Base-by-base conservation (phyloP, 768 basidiomycete species). In the Gymnopilus dilepis region DNA sequence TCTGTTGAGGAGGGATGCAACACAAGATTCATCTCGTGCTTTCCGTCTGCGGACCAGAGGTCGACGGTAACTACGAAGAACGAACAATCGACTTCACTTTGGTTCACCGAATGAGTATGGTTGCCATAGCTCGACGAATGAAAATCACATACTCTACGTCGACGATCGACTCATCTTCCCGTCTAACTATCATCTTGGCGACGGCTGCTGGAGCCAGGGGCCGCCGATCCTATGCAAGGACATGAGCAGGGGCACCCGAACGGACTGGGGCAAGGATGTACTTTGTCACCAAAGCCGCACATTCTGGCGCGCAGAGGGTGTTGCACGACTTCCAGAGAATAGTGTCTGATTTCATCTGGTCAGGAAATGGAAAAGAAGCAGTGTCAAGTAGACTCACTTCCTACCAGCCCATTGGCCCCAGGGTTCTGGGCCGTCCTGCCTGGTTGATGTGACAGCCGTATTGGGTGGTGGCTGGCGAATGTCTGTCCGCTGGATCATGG, bases 241-340 rank as follows among this genome's bases (percentile, higher is more conserved):
- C 65, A 56, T 60, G 61, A 66, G 38, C 30, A 41, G 31, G 64
- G 60, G 42, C 40, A 50, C 65, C 58, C 61, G 53, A 21, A n/a
- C 26, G 38, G 48, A 58, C 28, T 38, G 41, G 41, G n/a, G 34
- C 28, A 37, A 21, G 64, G 57, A 66, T 71, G 61, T 67, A 94
- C 95, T 82, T 96, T 97, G 81, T 97, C 94, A 45, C 95, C 95
- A 74, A 97, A 96, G 11, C 96, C 96, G 73, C 95, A 97, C 89
- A 96, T 96, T 65, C 95, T 86, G 51, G 95, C 96, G 42, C 95
- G 86, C 48, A 92, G 75, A 40, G 96, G 95, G 67, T 96, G 86
- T 72, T 97, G 96, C 3, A 92, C 84, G 68, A 96, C 85, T 65
- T 93, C 89, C 41, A 97, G 83, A 13, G 88, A 86, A 74, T 96